Evolutionary conservation across 257 asterid species (phyloP), one percentile per base, ranked within the genome.

Genomic region (Primulina eburnea): DNA sequence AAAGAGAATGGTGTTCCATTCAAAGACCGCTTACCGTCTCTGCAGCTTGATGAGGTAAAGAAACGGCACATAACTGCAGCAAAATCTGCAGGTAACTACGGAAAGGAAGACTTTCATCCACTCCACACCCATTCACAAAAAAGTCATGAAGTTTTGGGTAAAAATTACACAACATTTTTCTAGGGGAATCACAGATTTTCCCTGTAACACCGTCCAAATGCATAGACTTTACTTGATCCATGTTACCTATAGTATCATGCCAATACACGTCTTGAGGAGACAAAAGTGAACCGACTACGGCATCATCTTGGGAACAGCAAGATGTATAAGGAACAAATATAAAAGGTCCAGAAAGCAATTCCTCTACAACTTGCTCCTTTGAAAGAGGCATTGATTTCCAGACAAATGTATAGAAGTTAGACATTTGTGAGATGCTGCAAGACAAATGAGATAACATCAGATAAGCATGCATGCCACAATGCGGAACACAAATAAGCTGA

Each of bases 101-200:
- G 40, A 83, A 70, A 65, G 95, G 81, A 71, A 96, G 97, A 32
- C 72, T 76, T 75, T 87, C 88, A 47, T 73, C 80, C 71, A 91
- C 99, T 76, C 95, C 95, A 77, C 97, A 94, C 75, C 82, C 95
- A 47, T 82, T 81, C 82, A 94, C 99, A 75, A 94, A 91, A 71
- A 91, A 91, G 75, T 85, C 92, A 63, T 82, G 96, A 77, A 94
- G 96, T 65, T 69, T 77, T 16, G 96, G 96, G 81, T 91, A 94
- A 35, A 83, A 40, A 75, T 73, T 80, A 56, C 72, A 76, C 70
- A 94, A 72, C 85, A 82, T 79, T 78, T 82, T 86, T 40, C 71
- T 70, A 47, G 38, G 72, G 71, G 85, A 68, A 65, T 73, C 73
- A 67, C 74, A 73, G 76, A 68, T 61, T 35, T 58, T 50, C 26